Base-by-base conservation (phyloP, 2,329 filamentous ascomycete species). In the Celoporthe dispersa region DNA sequence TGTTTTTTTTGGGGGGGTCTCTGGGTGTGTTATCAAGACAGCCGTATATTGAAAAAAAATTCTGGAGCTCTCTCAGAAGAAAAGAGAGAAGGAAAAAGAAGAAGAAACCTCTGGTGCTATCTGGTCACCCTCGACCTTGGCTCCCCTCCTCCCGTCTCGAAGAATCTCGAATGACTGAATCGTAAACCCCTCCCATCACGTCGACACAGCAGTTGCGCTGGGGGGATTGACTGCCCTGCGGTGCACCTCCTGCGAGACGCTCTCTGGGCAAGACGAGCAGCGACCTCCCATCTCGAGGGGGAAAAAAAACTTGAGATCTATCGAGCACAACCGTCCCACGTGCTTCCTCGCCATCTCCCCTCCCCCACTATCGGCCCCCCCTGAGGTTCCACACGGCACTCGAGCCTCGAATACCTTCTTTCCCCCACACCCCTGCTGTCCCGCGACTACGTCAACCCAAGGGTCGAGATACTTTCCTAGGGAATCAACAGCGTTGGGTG, bases 291-390 rank as follows among this genome's bases (percentile, higher is more conserved):
- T 22, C 39, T 48, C 35, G 41, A 44, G 41, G 55, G n/a, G n/a
- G n/a, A n/a, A n/a, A n/a, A n/a, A 55, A 55, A 44, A 57, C 55
- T 31, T 57, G 35, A 39, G 66, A 9, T 28, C 44, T n/a, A 41
- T 63, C 55, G 53, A 60, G 14, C n/a, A 44, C 57, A 61, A n/a
- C 60, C 57, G n/a, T 69, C 62, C 67, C 57, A 65, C 62, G 44
- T 55, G 39, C 31, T 33, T 51, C 25, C 19, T 63, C 61, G 22
- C 44, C n/a, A n/a, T n/a, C n/a, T 9, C 62, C 57, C 55, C 62
- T 68, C 65, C 70, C 70, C 67, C 66, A 65, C 64, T 48, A 70
- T 51, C 69, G 59, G 69, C 69, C 63, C 67, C 57, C 67, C 55
- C 60, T 57, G 53, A 31, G 61, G 70, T 68, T 66, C 65, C 70